These are phyloP conservation scores for Petunia axillaris DNA, from an alignment of 257 asterid genomes.

Conservation along the genomic window DNA sequence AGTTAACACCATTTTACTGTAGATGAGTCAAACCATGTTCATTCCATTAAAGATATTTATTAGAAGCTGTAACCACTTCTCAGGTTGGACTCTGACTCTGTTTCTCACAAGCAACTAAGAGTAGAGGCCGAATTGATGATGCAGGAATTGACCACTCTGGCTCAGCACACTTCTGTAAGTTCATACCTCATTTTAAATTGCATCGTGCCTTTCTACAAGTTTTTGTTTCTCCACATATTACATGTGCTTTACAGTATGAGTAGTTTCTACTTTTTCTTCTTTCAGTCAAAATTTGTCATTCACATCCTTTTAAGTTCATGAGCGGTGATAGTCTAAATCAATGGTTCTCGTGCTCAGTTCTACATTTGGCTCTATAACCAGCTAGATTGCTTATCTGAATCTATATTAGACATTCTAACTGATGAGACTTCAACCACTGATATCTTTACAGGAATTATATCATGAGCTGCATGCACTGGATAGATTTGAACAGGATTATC, in stretches of 20 bases:
- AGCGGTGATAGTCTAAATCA: background rate
- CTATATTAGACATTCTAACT: background rate
- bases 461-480: slow-evolving; percentile 93
- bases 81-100: slow-evolving; percentile 89
- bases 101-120: slow-evolving; percentile 59
- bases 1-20: slow-evolving; percentile 32
- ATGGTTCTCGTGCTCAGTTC: background rate
- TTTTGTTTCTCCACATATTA: background rate
- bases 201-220: background rate
- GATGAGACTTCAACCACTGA: slow-evolving; percentile 32
- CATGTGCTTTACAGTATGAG: background rate
- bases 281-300: background rate
- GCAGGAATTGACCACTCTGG: slow-evolving; percentile 83
- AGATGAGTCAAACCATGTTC: background rate
- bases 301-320: slow-evolving; percentile 12
- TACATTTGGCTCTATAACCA: background rate
- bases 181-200: background rate
- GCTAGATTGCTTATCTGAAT: slow-evolving; percentile 1
- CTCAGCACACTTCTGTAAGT: slow-evolving; percentile 97
- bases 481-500: slow-evolving; percentile 92
- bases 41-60: background rate
- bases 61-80: slow-evolving; percentile 28
- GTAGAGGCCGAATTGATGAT: slow-evolving; percentile 84
- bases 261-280: slow-evolving; percentile 8
- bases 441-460: slow-evolving; percentile 79